phyloP scores from a whole-genome alignment of 1,284 basidiomycete genomes.

The Rhodotorula sp. region DNA sequence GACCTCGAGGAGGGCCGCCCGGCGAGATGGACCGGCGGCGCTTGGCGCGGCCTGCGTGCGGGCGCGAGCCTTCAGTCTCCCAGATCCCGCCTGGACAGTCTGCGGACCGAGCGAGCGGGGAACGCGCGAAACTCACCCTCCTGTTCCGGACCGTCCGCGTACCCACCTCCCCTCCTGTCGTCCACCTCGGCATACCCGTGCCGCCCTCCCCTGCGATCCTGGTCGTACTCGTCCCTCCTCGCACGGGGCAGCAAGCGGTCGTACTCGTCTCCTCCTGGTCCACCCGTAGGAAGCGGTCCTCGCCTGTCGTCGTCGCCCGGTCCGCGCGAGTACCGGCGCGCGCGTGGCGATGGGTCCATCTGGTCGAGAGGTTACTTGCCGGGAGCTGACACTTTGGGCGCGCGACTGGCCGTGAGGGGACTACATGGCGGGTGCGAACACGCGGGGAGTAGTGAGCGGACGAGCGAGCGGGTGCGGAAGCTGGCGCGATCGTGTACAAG shows the following conservation, averaged over 20 bases:
- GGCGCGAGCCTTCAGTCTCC: too few species aligned
- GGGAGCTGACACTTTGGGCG: too few species aligned
- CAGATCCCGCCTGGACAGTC: too few species aligned
- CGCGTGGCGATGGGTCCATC: not conserved
- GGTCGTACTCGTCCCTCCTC: not conserved
- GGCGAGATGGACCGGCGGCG: conserved; percentile 20
- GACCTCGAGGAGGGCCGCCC: conserved; percentile 11
- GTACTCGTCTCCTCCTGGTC: not conserved
- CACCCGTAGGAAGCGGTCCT: not conserved
- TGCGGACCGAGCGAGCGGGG: too few species aligned
- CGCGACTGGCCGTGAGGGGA: too few species aligned
- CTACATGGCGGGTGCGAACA: too few species aligned
- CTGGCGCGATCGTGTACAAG: too few species aligned
- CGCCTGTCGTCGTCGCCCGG: conserved; percentile 9
- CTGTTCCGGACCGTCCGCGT: conserved; percentile 2
- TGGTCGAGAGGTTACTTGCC: too few species aligned
- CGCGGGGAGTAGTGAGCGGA: too few species aligned
- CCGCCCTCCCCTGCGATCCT: not conserved
- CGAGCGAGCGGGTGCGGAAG: too few species aligned
- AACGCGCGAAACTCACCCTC: too few species aligned
- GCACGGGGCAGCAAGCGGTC: not conserved
- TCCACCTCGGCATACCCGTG: not conserved
- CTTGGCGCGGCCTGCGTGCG: conserved; percentile 14
- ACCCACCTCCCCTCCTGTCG: not conserved
- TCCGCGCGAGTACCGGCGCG: conserved; percentile 7